Evolutionary conservation across 345 rosid species (phyloP).

Genomic region (Citrus glauca): DNA sequence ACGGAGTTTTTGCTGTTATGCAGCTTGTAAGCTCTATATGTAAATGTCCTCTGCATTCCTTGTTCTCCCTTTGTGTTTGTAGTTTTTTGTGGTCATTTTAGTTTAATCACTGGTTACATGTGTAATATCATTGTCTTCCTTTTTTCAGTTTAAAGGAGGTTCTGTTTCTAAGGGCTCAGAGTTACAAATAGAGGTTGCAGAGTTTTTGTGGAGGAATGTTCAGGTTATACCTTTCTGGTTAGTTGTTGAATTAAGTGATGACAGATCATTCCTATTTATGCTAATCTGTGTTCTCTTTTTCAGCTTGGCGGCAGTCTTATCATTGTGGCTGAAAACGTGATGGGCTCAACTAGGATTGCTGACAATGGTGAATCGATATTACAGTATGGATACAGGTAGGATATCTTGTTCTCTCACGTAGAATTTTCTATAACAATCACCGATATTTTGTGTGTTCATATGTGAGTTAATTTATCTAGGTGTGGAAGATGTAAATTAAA

Average conservation of each 20-base stretch:
- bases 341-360: slow-evolving; percentile 59
- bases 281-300: slow-evolving; percentile 19
- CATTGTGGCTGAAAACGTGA: slow-evolving; percentile 60
- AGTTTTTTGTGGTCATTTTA: neutral
- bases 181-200: slow-evolving; percentile 82
- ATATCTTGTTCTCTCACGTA: neutral
- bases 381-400: slow-evolving; percentile 72
- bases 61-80: neutral
- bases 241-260: slow-evolving; percentile 4
- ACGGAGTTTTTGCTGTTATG: neutral
- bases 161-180: slow-evolving; percentile 75
- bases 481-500: slow-evolving; percentile 84
- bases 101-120: neutral
- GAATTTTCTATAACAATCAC: neutral
- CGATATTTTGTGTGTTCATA: slow-evolving; percentile 6
- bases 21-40: neutral
- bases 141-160: slow-evolving; percentile 66
- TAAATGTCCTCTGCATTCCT: neutral
- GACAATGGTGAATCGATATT: slow-evolving; percentile 57
- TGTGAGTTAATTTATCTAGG: slow-evolving; percentile 31
- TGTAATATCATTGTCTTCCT: slow-evolving; percentile 9
- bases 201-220: slow-evolving; percentile 86
- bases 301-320: slow-evolving; percentile 90
- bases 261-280: slow-evolving; percentile 4
- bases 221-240: slow-evolving; percentile 43